Evolutionary conservation across 768 basidiomycete genomes (phyloP).

Genomic region (Termitomyces bulborhizus): DNA sequence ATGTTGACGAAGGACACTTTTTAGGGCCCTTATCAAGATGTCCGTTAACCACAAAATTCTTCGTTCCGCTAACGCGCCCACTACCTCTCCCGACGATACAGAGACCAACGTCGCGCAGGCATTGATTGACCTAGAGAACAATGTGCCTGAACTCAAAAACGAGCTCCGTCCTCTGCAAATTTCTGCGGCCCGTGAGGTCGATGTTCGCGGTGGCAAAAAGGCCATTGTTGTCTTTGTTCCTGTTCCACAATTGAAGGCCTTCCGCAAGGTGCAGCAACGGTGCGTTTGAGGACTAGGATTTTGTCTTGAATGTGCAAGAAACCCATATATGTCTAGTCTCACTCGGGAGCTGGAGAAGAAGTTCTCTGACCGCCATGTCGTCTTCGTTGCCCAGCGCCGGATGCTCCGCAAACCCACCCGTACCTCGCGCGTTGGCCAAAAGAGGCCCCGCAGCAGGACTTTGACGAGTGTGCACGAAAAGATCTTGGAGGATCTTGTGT

Average conservation of each 20-base stretch:
- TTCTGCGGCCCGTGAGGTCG: constrained; percentile 97
- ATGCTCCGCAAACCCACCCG: constrained; percentile 98
- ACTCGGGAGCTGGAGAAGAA: constrained; percentile 99
- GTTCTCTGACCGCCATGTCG: constrained; percentile 98
- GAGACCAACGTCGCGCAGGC: constrained; percentile 93
- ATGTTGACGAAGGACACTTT: constrained; percentile 40
- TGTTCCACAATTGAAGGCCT: constrained; percentile 94
- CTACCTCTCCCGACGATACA: constrained; percentile 82
- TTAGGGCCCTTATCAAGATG: constrained; percentile 51
- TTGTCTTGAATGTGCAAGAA: constrained; percentile 8
- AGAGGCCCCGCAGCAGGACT: constrained; percentile 94
- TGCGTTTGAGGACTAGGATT: constrained; percentile 28
- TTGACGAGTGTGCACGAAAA: constrained; percentile 97
- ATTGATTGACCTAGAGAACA: constrained; percentile 94
- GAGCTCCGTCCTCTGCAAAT: constrained; percentile 96
- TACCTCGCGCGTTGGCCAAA: constrained; percentile 88
- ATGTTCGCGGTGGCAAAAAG: constrained; percentile 99
- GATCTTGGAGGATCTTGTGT: constrained; percentile 98
- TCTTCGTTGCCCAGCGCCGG: constrained; percentile 97
- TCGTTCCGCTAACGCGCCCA: constrained; percentile 94
- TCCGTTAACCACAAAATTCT: constrained; percentile 82
- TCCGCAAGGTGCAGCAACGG: constrained; percentile 97
- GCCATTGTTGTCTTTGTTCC: constrained; percentile 99
- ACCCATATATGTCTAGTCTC: constrained; percentile 48
- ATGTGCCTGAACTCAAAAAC: constrained; percentile 95